Conservation (phyloP, 2,329 filamentous ascomycete species). For the Diaporthe eres region DNA sequence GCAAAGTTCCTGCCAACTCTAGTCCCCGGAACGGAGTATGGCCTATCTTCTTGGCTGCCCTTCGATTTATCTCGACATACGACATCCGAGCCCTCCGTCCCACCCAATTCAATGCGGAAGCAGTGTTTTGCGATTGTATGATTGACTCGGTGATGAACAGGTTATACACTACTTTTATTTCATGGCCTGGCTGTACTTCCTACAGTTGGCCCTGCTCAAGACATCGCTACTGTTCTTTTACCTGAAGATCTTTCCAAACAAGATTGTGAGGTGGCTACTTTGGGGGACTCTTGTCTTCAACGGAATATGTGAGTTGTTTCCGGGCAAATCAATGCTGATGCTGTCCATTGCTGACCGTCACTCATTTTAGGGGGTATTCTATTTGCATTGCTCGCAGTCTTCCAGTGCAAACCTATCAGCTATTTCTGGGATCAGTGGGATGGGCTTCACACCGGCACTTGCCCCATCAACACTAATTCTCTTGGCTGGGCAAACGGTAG, state of each 20-base stretch:
- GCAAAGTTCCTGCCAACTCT: background rate
- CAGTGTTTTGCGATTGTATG: background rate
- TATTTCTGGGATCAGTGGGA: constrained; percentile 70
- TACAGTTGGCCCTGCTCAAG: constrained; percentile 40
- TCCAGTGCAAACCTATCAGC: constrained; percentile 66
- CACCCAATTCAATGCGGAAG: background rate
- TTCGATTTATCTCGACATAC: background rate
- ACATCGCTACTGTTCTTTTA: constrained; percentile 41
- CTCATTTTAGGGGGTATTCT: constrained; percentile 48
- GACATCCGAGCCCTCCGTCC: no score
- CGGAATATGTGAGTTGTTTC: constrained; percentile 16
- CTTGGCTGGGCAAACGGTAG: constrained; percentile 62
- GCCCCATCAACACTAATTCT: constrained; percentile 61
- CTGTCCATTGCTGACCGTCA: background rate
- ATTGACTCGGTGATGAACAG: background rate
- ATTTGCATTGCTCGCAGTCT: constrained; percentile 60
- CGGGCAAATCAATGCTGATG: background rate
- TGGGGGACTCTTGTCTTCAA: constrained; percentile 38
- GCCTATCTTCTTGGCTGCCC: no score
- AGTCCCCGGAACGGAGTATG: background rate
- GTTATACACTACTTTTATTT: constrained; percentile 61
- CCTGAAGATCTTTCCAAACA: constrained; percentile 40
- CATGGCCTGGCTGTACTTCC: constrained; percentile 50
- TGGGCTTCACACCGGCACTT: constrained; percentile 60
- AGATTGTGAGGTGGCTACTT: constrained; percentile 32